Percentiles rank a stretch among this genome's conserved stretches.
Evolutionary conservation across 2,329 filamentous ascomycete species (phyloP).

Genomic region (Alternaria incomplexa): DNA sequence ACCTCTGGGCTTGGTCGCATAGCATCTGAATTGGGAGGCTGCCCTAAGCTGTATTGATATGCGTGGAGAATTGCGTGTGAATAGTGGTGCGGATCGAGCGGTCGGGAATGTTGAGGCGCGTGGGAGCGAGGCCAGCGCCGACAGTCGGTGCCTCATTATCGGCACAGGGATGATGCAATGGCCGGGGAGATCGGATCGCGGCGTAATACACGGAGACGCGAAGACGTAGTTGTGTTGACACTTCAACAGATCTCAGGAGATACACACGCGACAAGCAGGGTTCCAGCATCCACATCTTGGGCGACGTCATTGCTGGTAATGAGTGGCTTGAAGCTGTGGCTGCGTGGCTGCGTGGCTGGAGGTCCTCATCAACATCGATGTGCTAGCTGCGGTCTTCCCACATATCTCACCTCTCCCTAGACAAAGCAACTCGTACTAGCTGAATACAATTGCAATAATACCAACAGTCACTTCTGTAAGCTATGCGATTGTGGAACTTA

Average conservation of each 20-base stretch:
- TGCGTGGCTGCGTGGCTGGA: conserved; percentile 7
- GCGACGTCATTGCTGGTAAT: conserved; percentile 12
- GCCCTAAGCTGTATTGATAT: not conserved
- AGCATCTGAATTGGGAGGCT: conserved; percentile 3
- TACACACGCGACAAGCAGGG: conserved; percentile 13
- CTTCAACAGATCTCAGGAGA: not conserved
- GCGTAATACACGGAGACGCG: not conserved
- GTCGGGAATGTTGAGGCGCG: conserved; percentile 19
- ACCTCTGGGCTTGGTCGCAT: not conserved
- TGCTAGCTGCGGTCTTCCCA: not conserved
- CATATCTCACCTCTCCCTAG: not conserved
- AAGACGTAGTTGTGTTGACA: conserved; percentile 1
- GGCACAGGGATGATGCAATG: not conserved
- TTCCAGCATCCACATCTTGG: not conserved
- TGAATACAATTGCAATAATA: not conserved
- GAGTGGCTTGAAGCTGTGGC: conserved; percentile 13
- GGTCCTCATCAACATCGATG: not conserved
- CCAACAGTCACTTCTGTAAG: not conserved
- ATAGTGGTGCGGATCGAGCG: conserved; percentile 14
- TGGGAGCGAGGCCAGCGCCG: conserved; percentile 27
- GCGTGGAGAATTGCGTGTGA: conserved; percentile 2
- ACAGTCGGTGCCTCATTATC: conserved; percentile 43
- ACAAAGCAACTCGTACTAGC: not conserved
- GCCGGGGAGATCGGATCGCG: not conserved
- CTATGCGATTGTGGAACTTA: not conserved